Evolutionary conservation across 2,329 filamentous ascomycete species (phyloP).

Genomic region (Aspergillus caelatus): DNA sequence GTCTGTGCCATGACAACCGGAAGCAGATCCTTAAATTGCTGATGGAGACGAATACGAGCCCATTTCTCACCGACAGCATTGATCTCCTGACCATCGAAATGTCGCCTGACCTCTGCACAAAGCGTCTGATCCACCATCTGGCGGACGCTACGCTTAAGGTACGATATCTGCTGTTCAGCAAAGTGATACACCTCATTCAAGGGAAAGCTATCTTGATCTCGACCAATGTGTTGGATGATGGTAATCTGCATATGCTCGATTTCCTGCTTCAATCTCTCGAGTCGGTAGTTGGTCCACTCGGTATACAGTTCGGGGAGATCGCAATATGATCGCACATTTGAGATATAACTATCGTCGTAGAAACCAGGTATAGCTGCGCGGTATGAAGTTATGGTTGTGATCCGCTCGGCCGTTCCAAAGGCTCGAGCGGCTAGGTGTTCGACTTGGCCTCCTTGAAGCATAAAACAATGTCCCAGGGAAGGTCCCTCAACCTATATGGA

Average conservation of each 20-base stretch:
- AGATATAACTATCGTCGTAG: conserved; percentile 26
- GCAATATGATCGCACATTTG: conserved; percentile 25
- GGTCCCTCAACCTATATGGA: not conserved
- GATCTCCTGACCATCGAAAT: not conserved
- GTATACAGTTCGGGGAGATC: conserved; percentile 22
- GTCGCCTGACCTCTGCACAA: not conserved
- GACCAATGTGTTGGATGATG: not conserved
- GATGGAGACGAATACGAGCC: not conserved
- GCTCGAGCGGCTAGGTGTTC: conserved; percentile 30
- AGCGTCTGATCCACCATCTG: not conserved
- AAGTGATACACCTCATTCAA: not conserved
- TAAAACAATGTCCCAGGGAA: conserved; percentile 27
- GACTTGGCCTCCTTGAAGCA: conserved; percentile 33
- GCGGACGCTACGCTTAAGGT: not conserved
- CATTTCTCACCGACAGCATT: not conserved
- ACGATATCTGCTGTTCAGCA: not conserved
- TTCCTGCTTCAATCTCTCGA: not conserved
- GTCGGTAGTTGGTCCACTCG: conserved; percentile 25
- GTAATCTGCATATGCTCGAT: not conserved
- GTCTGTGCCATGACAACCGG: not conserved
- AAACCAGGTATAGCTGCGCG: conserved; percentile 21
- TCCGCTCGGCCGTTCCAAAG: conserved; percentile 26
- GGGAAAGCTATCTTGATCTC: not conserved
- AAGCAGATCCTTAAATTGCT: not conserved
- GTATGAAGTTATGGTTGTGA: conserved; percentile 32